Evolutionary conservation across 106 monocot genomes (phyloP).

Genomic region (Allium fistulosum): DNA sequence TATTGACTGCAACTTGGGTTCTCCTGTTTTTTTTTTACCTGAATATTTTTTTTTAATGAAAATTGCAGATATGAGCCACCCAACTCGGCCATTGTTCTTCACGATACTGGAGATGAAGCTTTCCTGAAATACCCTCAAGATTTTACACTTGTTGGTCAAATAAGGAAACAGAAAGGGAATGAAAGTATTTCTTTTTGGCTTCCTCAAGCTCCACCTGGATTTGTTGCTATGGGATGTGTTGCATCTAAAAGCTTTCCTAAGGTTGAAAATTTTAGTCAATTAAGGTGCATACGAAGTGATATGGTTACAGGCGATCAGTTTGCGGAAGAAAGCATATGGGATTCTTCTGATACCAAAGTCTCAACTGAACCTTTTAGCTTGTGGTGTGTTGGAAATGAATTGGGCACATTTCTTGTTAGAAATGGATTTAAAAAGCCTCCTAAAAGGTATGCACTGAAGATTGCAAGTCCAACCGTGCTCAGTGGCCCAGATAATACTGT

Average conservation of each 20-base stretch:
- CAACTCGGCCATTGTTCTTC: constrained; percentile 62
- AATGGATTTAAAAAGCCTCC: constrained; percentile 83
- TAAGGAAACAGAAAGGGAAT: constrained; percentile 53
- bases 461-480: constrained; percentile 44
- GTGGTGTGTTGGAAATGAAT: constrained; percentile 64
- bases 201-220: constrained; percentile 89
- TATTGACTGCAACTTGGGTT: too few relatives aligned
- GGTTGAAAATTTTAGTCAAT: constrained; percentile 45
- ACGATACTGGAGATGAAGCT: constrained; percentile 54
- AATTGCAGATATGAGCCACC: constrained; percentile 84
- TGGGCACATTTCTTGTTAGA: constrained; percentile 82
- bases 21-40: not conserved
- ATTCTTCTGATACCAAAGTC: constrained; percentile 49
- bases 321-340: constrained; percentile 88
- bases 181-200: constrained; percentile 77
- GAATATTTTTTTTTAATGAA: not conserved
- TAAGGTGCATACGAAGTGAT: constrained; percentile 92
- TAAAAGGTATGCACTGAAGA: constrained; percentile 77
- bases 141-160: constrained; percentile 68
- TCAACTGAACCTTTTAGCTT: constrained; percentile 69
- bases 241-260: constrained; percentile 69
- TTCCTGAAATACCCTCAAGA: constrained; percentile 56
- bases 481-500: constrained; percentile 49
- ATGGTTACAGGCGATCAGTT: constrained; percentile 78
- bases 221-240: constrained; percentile 81